phyloP scores from a whole-genome alignment of 768 basidiomycete species.

The Phlegmacium glaucopus region DNA sequence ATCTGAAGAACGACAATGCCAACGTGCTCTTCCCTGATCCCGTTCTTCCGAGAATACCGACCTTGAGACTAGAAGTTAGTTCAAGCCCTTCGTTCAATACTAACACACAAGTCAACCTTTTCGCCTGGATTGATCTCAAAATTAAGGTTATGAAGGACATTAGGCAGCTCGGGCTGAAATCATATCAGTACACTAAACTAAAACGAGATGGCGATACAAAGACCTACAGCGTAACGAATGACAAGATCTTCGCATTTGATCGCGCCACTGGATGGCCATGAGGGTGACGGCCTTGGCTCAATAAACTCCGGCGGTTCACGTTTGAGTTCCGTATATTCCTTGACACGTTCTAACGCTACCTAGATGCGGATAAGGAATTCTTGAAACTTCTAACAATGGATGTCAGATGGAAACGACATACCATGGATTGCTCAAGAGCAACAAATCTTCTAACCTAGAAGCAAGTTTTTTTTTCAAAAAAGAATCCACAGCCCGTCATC shows the following conservation, averaged over 20 bases:
- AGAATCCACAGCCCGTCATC: too few relatives aligned
- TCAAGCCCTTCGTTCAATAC: constrained; percentile 27
- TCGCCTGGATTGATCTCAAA: constrained; percentile 73
- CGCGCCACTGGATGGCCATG: constrained; percentile 75
- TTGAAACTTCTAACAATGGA: not conserved
- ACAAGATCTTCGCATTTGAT: constrained; percentile 73
- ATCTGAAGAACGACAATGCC: constrained; percentile 83
- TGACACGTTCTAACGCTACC: constrained; percentile 86
- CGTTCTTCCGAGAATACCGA: constrained; percentile 71
- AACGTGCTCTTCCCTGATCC: constrained; percentile 80
- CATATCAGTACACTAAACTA: not conserved
- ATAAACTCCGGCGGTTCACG: constrained; percentile 81
- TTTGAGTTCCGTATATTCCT: constrained; percentile 81
- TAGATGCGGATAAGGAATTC: constrained; percentile 24
- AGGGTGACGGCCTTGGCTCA: constrained; percentile 76
- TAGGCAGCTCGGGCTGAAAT: constrained; percentile 75
- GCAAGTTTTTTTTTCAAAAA: not conserved
- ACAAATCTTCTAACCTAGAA: constrained; percentile 73
- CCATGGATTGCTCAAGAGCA: constrained; percentile 90
- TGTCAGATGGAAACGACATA: constrained; percentile 22
- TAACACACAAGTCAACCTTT: constrained; percentile 47
- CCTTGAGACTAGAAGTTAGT: constrained; percentile 27
- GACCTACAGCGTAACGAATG: constrained; percentile 75
- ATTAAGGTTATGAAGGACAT: constrained; percentile 76
- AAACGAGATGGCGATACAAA: not conserved